phyloP scores from a whole-genome alignment of 129 eudicot species.

The Deinandra increscens region DNA sequence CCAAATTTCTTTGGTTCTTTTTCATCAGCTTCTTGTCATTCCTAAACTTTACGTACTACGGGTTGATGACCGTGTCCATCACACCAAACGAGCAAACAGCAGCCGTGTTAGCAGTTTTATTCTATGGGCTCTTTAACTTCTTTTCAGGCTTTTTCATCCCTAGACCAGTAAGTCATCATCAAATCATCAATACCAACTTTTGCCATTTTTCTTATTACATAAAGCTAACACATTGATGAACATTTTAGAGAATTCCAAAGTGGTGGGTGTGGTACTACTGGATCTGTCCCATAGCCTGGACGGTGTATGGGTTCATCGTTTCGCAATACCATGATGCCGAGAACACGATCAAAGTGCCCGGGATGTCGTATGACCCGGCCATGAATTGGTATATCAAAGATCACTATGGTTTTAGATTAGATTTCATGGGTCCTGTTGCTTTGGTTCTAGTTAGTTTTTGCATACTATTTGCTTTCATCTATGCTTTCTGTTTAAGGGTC shows the following conservation, averaged over 20 bases:
- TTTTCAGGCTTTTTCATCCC: conserved; percentile 71
- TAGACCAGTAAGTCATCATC: conserved; percentile 44
- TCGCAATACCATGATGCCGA: conserved; percentile 56
- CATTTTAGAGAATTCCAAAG: conserved; percentile 51
- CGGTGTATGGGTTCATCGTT: conserved; percentile 55
- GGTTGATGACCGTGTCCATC: conserved; percentile 62
- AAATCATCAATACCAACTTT: background rate
- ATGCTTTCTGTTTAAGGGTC: conserved; percentile 40
- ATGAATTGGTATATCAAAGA: conserved; percentile 37
- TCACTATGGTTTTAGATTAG: conserved; percentile 44
- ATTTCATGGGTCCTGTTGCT: conserved; percentile 56
- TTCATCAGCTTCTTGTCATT: conserved; percentile 55
- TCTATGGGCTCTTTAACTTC: conserved; percentile 50
- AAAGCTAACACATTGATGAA: background rate
- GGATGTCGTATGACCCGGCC: conserved; percentile 31
- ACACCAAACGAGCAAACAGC: conserved; percentile 67
- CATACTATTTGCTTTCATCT: conserved; percentile 49
- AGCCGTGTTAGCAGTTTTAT: conserved; percentile 48
- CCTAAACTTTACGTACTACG: conserved; percentile 67
- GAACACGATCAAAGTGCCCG: conserved; percentile 47
- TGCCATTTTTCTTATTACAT: background rate
- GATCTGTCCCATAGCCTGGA: conserved; percentile 72
- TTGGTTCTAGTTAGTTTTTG: conserved; percentile 50
- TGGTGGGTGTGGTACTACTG: conserved; percentile 80
- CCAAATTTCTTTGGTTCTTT: conserved; percentile 60